Percentiles rank a stretch among this genome's conserved stretches.
These are phyloP conservation scores for Kodamaea ohmeri DNA, from an alignment of 1,139 yeast species.

Conservation along the genomic window DNA sequence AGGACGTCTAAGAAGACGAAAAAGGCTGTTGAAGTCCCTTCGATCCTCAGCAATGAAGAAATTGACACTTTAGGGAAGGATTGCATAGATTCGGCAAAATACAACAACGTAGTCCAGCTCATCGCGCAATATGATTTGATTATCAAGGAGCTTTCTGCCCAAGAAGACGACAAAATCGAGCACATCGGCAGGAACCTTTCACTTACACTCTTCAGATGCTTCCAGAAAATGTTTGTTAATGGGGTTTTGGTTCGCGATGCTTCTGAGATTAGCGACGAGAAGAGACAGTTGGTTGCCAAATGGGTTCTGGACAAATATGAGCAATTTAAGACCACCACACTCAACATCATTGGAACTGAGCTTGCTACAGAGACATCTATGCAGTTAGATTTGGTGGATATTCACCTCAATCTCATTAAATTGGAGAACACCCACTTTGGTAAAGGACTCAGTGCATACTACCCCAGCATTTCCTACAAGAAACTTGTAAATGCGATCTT, in stretches of 20 bases:
- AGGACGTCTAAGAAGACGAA: constrained; percentile 14
- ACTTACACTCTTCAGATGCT: constrained; percentile 52
- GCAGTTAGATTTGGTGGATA: constrained; percentile 62
- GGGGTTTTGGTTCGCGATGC: constrained; percentile 39
- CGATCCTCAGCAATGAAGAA: constrained; percentile 24
- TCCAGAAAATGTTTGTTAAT: constrained; percentile 52
- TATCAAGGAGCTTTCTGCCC: constrained; percentile 18
- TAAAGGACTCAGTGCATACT: constrained; percentile 51
- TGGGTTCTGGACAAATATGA: constrained; percentile 68
- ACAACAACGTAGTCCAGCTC: constrained; percentile 51
- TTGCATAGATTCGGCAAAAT: constrained; percentile 31
- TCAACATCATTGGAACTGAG: constrained; percentile 36
- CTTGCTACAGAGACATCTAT: constrained; percentile 41
- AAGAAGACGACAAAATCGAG: constrained; percentile 29
- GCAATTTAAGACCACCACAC: constrained; percentile 47
- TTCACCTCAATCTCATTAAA: constrained; percentile 58
- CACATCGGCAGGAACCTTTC: constrained; percentile 47
- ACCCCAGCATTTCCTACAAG: constrained; percentile 58
- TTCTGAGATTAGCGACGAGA: constrained; percentile 41
- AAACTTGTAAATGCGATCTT: constrained; percentile 47
- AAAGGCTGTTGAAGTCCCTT: constrained; percentile 3
- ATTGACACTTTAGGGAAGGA: constrained; percentile 33
- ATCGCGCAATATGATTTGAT: constrained; percentile 36
- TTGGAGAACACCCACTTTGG: constrained; percentile 57
- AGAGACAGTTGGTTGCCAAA: constrained; percentile 45